Evolutionary conservation across 2,329 filamentous ascomycete species (phyloP), one percentile per base, ranked within the genome.

Genomic region (Fusarium sacchari): DNA sequence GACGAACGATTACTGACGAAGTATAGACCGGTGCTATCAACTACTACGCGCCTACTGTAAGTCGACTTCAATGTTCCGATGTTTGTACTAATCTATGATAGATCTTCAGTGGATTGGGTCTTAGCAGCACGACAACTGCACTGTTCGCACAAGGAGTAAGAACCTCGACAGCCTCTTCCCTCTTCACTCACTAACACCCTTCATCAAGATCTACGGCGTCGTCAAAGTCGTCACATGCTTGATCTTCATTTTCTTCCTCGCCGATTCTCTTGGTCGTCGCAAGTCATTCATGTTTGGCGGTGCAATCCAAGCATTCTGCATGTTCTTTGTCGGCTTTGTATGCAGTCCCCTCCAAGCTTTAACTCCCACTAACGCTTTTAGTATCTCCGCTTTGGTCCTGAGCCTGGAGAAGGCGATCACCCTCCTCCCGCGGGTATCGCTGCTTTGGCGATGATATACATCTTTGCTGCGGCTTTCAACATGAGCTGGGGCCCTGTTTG

Each of bases 131-230:
- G 6, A 80, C 85, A 26, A 86, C 86, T n/a, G 87, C 87, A 28
- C 86, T 93, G 11, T 91, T 93, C 77, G 90, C 91, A 4, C 92
- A 91, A 1, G 91, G 91, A 22, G 87, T 93, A 49, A 40, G 64
- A 4, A 3, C 2, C 3, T 22, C 13, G n/a, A 18, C 7, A 18
- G 3, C 3, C 6, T 17, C 5, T 12, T 3, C 14, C 11, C 20
- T 6, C 2, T 5, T 5, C 3, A n/a, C 1, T 7, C 0, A 28
- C 32, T 68, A 5, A 68, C 20, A 30, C 0, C 18, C 1, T 20
- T 0, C 4, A 30, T 30, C 20, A 22, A 68, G 64, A 70, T 69
- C 70, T 93, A 92, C 76, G 91, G 91, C 12, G 86, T 92, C 44
- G 88, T 92, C 42, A 93, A 93, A 78, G 90, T 91, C 82, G 81